Evolutionary conservation across 768 basidiomycete species (phyloP).

Genomic region (button mushroom (Agaricus bisporus)): DNA sequence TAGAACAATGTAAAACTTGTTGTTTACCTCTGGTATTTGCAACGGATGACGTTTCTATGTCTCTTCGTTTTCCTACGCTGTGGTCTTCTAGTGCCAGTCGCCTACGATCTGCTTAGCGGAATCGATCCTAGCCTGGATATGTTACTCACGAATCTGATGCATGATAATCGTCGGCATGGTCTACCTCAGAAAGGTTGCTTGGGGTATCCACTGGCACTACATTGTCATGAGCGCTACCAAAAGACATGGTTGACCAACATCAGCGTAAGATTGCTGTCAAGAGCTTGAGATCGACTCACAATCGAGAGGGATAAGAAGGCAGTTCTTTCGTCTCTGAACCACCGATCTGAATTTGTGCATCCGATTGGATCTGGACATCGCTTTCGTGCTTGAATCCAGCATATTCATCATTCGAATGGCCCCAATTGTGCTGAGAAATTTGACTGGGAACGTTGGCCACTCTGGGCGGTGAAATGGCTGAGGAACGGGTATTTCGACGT

Average conservation of each 20-base stretch:
- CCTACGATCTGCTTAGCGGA: not conserved
- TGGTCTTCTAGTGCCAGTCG: not conserved
- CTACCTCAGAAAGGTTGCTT: not conserved
- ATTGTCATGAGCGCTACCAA: not conserved
- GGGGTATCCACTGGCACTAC: not conserved
- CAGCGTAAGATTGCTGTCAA: not conserved
- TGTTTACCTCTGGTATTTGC: not conserved
- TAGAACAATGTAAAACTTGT: no score
- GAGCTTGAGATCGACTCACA: not conserved
- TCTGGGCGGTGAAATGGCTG: not conserved
- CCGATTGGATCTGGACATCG: conserved; percentile 1
- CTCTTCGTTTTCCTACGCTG: not conserved
- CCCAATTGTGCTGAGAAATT: not conserved
- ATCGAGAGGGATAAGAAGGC: conserved; percentile 50
- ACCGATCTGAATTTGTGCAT: not conserved
- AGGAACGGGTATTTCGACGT: not conserved
- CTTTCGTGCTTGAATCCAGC: conserved; percentile 31
- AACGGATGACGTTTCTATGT: not conserved
- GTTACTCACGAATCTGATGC: not conserved
- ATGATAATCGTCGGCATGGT: not conserved
- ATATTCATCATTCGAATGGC: conserved; percentile 25
- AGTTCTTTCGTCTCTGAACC: conserved; percentile 22
- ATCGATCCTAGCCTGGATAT: not conserved
- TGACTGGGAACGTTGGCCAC: not conserved
- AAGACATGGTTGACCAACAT: not conserved